Conservation (phyloP, 768 basidiomycete species). For the Calocera cornea region DNA sequence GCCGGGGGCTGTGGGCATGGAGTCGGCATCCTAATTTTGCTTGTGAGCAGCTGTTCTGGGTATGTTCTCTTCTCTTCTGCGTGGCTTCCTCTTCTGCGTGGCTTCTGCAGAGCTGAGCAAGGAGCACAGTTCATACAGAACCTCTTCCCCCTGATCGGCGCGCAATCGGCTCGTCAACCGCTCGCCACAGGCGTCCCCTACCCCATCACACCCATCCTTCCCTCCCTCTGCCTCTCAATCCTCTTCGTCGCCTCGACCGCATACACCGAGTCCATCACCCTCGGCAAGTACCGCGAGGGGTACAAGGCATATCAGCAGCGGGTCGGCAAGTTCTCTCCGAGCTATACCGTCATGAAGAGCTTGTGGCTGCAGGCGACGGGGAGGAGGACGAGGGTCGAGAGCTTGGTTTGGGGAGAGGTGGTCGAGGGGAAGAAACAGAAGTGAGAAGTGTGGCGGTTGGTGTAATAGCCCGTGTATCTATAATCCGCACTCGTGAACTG, state of each 20-base stretch:
- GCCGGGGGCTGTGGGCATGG: conserved; percentile 75
- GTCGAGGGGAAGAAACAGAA: conserved; percentile 8
- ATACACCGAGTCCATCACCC: conserved; percentile 70
- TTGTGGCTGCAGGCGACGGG: conserved; percentile 29
- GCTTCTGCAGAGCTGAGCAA: neutral
- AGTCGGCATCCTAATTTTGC: conserved; percentile 85
- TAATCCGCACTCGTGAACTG: too few species aligned
- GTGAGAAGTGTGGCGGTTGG: too few species aligned
- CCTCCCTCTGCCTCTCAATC: conserved; percentile 46
- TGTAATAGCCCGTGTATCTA: too few species aligned
- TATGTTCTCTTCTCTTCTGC: conserved; percentile 27
- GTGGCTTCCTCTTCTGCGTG: neutral
- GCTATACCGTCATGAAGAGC: conserved; percentile 35
- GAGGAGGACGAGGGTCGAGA: conserved; percentile 27
- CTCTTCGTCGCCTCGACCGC: conserved; percentile 67
- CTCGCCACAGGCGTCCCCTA: neutral
- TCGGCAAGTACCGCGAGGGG: conserved; percentile 52
- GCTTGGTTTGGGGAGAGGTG: conserved; percentile 30
- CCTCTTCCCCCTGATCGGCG: conserved; percentile 43
- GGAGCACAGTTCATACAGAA: conserved; percentile 26
- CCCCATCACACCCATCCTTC: conserved; percentile 32
- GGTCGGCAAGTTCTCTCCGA: conserved; percentile 65
- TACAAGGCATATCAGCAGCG: conserved; percentile 63
- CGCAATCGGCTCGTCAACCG: conserved; percentile 24
- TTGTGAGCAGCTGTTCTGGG: conserved; percentile 83